Evolutionary conservation across 2,329 filamentous ascomycete genomes (phyloP), one percentile per base, ranked within the genome.

Genomic region (Cytospora leucostoma): DNA sequence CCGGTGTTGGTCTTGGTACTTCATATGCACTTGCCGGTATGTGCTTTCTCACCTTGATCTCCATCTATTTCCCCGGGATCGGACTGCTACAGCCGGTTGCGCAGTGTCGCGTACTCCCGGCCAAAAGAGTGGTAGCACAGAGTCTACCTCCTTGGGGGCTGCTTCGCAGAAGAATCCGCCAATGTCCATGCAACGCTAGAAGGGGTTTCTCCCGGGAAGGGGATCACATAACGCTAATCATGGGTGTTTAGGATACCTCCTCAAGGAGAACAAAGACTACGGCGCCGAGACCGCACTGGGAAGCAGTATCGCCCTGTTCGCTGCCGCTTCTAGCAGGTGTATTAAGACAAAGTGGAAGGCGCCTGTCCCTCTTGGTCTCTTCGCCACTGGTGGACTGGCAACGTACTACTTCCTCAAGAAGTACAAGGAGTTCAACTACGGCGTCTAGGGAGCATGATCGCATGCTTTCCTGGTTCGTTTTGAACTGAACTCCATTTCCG

Each of bases 391-490:
- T 47, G 70, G 68, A 35, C 68, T 78, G 15, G 75, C 77, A 1
- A 77, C 75, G 0, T 77, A 67, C 40, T 78, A 78, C 66, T 78
- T 78, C 65, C 74, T 77, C 67, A 77, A 77, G 68, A 78, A 78
- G 68, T 73, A 73, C 59, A 72, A 74, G 34, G 77, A 78, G 63
- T 77, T 78, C 64, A 69, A 70, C 17, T 78, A 70, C n/a, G 76
- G 76, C 11, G 75, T 78, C 2, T 78, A 63, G 69, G 47, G 37
- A 10, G n/a, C 8, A 10, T 7, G n/a, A 6, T 21, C 15, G 3
- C 40, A 10, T n/a, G 21, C 44, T 47, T 19, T n/a, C n/a, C 17
- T 10, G 12, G n/a, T 19, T 21, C 13, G 3, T 10, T 3, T 12
- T 17, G 10, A n/a, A 10, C 21, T 10, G 11, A 47, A 19, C 44